Evolutionary conservation across 1,284 basidiomycete species (phyloP), one percentile per base, ranked within the genome.

Genomic region (Dichomitus squalens): DNA sequence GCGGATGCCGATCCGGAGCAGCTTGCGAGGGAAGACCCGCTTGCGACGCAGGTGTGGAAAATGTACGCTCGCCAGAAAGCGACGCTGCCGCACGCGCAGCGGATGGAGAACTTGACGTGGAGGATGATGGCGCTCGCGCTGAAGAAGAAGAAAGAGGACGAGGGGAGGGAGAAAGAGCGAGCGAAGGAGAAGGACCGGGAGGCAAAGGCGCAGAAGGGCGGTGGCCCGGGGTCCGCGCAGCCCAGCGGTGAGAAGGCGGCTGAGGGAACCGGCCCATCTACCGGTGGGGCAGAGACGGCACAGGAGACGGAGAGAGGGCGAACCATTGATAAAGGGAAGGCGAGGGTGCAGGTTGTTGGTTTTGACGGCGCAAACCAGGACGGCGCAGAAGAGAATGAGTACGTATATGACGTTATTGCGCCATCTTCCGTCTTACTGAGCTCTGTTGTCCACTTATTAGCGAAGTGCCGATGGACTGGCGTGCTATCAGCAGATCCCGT

Each of bases 31-130:
- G 86, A 94, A 56, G 96, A 98, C 72, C 96, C 95, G 2, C 80
- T 98, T 9, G 95, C 95, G 1, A 90, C 95, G 1, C 95, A 98
- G 74, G 92, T 98, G 14, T 98, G 96, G 96, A 94, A 90, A 75
- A 93, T 98, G 84, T 98, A 95, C 70, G 88, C 94, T 36, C 87
- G 92, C 60, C 92, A 92, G 36, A 95, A 95, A 73, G 90, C 90
- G 20, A 85, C 83, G 51, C 75, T 97, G 44, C 95, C 95, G 36
- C 93, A 97, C 71, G 93, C 92, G 0, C 93, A 95, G 71, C 79
- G 95, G 64, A 96, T 98, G 94, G 96, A 98, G 77, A 98, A 97
- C 70, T 73, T 98, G 52, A 97, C 95, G 0, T 98, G 96, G 96
- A 79, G 97, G 60, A 93, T 98, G 93, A 98, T 98, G 96, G 92